These are phyloP conservation scores for Cerrena zonata DNA, from an alignment of 1,284 basidiomycete genomes.

Conservation along the genomic window DNA sequence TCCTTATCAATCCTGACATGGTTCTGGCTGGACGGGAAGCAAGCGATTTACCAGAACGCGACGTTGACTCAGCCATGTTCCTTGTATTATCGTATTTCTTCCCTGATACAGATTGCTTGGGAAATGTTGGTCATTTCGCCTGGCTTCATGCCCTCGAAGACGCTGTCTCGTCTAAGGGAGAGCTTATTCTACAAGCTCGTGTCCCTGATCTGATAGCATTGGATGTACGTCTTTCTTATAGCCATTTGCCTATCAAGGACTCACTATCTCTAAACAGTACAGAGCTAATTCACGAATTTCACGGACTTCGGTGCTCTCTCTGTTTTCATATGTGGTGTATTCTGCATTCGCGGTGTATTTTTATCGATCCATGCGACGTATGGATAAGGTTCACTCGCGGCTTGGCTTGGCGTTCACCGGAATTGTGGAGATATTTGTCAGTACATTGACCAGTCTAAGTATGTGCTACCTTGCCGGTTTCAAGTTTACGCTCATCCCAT, in stretches of 20 bases:
- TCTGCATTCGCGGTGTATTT: slow-evolving; percentile 75
- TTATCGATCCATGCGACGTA: slow-evolving; percentile 69
- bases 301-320: slow-evolving; percentile 56
- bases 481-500: slow-evolving; percentile 82
- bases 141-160: slow-evolving; percentile 59
- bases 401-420: slow-evolving; percentile 92
- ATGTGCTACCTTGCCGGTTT: slow-evolving; percentile 84
- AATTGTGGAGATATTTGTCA: slow-evolving; percentile 82
- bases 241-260: neutral
- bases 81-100: slow-evolving; percentile 77
- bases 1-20: slow-evolving; percentile 65
- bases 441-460: slow-evolving; percentile 88
- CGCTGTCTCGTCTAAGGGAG: slow-evolving; percentile 37
- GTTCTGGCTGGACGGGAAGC: slow-evolving; percentile 65
- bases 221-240: slow-evolving; percentile 40
- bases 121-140: slow-evolving; percentile 50
- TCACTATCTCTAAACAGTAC: neutral
- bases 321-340: slow-evolving; percentile 78
- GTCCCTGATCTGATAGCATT: slow-evolving; percentile 65
- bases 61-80: slow-evolving; percentile 55
- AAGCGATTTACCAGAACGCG: slow-evolving; percentile 42
- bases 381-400: slow-evolving; percentile 84
- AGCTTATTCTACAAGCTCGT: slow-evolving; percentile 43
- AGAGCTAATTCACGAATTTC: slow-evolving; percentile 15
- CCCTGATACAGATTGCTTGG: slow-evolving; percentile 62